phyloP scores from a whole-genome alignment of 208 protist genomes.

The Acanthamoeba divionensis region DNA sequence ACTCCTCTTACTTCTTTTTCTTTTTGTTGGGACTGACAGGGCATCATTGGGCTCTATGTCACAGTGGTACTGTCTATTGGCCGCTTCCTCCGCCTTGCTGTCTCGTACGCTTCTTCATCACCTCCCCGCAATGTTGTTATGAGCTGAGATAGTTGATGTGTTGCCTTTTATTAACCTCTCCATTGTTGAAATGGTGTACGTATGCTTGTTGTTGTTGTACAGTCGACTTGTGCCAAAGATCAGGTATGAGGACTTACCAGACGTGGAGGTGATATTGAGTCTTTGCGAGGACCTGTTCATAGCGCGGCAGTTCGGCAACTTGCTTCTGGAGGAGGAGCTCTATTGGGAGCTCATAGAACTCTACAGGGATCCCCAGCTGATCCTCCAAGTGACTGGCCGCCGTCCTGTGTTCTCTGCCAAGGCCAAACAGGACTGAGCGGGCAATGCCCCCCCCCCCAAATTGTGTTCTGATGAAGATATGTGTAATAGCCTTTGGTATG shows the following conservation, averaged over 20 bases:
- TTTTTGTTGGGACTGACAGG: no score
- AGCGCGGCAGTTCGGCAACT: constrained; percentile 60
- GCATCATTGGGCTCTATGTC: constrained; percentile 68
- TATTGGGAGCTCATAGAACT: constrained; percentile 69
- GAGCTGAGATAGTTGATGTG: no score
- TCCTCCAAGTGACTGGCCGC: constrained; percentile 6
- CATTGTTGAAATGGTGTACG: no score
- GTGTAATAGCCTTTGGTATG: no score
- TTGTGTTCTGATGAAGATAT: no score
- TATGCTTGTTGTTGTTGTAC: no score
- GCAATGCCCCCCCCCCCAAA: no score
- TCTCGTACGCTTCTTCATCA: no score
- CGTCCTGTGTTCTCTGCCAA: not conserved
- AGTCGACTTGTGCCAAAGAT: not conserved
- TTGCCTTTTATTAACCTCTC: no score
- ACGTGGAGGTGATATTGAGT: not conserved
- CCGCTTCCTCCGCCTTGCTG: constrained; percentile 64
- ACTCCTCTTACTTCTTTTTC: no score
- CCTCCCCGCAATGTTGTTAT: no score
- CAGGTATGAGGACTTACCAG: constrained; percentile 1
- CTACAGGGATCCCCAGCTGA: constrained; percentile 54
- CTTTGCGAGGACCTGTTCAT: constrained; percentile 65
- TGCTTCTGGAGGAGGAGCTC: constrained; percentile 66
- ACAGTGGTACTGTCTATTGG: constrained; percentile 64
- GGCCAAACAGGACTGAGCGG: not conserved